Percentiles rank a stretch among this genome's conserved stretches.
Evolutionary conservation across 495 filamentous ascomycete genomes (phyloP).

Genomic region (Hypoxylon subgilvum): DNA sequence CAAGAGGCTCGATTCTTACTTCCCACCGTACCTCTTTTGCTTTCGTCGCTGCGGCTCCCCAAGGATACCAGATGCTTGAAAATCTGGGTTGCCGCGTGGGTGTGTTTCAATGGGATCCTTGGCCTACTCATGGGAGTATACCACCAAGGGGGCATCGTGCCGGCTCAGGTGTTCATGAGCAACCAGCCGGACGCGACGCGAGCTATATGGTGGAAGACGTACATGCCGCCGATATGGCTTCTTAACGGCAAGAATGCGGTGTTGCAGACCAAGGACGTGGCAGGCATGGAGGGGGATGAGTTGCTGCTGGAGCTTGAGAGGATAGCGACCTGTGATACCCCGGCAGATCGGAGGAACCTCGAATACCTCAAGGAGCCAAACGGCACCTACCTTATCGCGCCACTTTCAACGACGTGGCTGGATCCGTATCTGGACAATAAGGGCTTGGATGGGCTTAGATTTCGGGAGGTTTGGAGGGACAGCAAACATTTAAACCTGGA

Average conservation of each 20-base stretch:
- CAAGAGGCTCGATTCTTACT: slow-evolving; percentile 95
- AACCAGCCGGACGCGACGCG: slow-evolving; percentile 66
- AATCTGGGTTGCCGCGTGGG: slow-evolving; percentile 72
- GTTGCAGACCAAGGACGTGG: slow-evolving; percentile 77
- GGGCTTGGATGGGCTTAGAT: slow-evolving; percentile 56
- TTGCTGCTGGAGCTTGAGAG: slow-evolving; percentile 65
- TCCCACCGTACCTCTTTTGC: slow-evolving; percentile 83
- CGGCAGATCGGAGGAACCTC: slow-evolving; percentile 55
- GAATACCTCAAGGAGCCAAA: slow-evolving; percentile 59
- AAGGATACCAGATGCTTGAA: slow-evolving; percentile 55
- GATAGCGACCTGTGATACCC: slow-evolving; percentile 64
- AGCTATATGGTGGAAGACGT: slow-evolving; percentile 97
- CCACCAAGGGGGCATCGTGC: slow-evolving; percentile 92
- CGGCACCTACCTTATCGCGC: slow-evolving; percentile 70
- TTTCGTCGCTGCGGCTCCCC: slow-evolving; percentile 79
- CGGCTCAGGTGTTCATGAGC: slow-evolving; percentile 71
- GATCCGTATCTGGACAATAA: slow-evolving; percentile 64
- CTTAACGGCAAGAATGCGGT: slow-evolving; percentile 75
- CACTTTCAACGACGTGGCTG: slow-evolving; percentile 73
- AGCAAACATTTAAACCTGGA: slow-evolving; percentile 83
- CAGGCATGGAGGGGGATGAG: slow-evolving; percentile 70
- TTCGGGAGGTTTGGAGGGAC: slow-evolving; percentile 74
- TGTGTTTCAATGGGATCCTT: slow-evolving; percentile 79
- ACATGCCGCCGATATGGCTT: slow-evolving; percentile 91
- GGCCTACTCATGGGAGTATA: slow-evolving; percentile 89